Evolutionary conservation across 805 yeast species (phyloP).

Genomic region (Yamadazyma phyllophila): DNA sequence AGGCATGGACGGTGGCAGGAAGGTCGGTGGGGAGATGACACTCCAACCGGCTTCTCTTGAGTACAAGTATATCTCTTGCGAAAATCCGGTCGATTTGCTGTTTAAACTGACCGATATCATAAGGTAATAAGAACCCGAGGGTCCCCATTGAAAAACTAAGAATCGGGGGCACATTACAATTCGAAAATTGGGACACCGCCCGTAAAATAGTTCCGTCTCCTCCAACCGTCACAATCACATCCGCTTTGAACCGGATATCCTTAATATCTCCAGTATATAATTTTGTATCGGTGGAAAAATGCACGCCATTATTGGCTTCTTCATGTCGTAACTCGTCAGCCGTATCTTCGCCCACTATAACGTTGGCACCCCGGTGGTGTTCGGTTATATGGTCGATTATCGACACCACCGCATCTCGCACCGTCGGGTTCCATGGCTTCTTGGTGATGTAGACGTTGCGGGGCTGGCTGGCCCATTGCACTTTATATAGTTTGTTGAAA

Average conservation of each 20-base stretch:
- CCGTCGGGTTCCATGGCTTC: slow-evolving; percentile 74
- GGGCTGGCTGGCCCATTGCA: slow-evolving; percentile 24
- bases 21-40: slow-evolving; percentile 50
- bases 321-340: slow-evolving; percentile 60
- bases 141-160: slow-evolving; percentile 88
- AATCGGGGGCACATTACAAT: slow-evolving; percentile 80
- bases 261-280: slow-evolving; percentile 55
- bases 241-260: slow-evolving; percentile 66
- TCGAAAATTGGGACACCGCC: slow-evolving; percentile 76
- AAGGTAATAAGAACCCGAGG: slow-evolving; percentile 84
- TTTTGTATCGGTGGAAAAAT: slow-evolving; percentile 21
- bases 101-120: slow-evolving; percentile 63
- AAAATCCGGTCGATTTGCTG: slow-evolving; percentile 66
- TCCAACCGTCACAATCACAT: slow-evolving; percentile 83
- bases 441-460: slow-evolving; percentile 77
- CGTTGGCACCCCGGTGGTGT: slow-evolving; percentile 67
- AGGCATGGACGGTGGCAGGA: slow-evolving; percentile 54
- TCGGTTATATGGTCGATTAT: slow-evolving; percentile 62
- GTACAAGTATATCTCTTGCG: slow-evolving; percentile 56
- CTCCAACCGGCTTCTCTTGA: slow-evolving; percentile 75
- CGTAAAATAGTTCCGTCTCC: slow-evolving; percentile 93
- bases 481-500: slow-evolving; percentile 5
- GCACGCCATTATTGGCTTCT: slow-evolving; percentile 15
- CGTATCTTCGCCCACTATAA: slow-evolving; percentile 73
- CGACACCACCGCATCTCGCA: slow-evolving; percentile 61